These are phyloP conservation scores for Trichoderma harzianum DNA, from an alignment of 2,329 filamentous ascomycete species.

Conservation along the genomic window DNA sequence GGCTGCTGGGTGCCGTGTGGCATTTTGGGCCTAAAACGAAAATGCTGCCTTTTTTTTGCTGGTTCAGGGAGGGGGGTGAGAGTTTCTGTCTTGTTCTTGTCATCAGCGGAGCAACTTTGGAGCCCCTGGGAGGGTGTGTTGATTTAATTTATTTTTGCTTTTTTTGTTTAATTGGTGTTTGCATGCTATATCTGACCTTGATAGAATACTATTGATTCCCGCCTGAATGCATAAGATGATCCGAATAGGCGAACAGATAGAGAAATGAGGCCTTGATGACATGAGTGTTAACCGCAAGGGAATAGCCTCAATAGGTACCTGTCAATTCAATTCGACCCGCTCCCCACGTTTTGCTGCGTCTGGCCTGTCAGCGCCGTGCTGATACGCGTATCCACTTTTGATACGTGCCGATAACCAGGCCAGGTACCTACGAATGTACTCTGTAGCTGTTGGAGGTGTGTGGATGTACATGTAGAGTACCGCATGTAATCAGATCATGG, in stretches of 20 bases:
- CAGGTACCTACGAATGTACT: neutral
- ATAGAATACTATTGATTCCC: neutral
- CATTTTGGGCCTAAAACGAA: neutral
- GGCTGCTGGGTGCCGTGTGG: constrained; percentile 2
- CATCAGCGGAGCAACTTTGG: neutral
- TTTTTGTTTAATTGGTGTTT: neutral
- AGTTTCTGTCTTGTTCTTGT: neutral
- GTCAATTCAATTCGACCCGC: too few species aligned
- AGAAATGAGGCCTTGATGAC: neutral
- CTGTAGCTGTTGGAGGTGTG: neutral
- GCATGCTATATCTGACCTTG: neutral
- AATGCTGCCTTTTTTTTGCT: neutral
- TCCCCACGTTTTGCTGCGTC: neutral
- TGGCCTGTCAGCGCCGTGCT: neutral
- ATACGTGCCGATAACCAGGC: neutral
- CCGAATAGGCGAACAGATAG: neutral
- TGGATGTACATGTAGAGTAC: neutral
- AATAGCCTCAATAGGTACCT: neutral
- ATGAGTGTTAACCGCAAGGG: neutral
- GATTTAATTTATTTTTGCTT: neutral
- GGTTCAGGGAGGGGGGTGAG: neutral
- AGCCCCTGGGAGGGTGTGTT: neutral
- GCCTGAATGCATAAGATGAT: neutral
- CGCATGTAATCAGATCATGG: neutral
- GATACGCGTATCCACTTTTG: constrained; percentile 9